Evolutionary conservation across 306 rosid genomes (phyloP).

Genomic region (Begonia fuchsioides): DNA sequence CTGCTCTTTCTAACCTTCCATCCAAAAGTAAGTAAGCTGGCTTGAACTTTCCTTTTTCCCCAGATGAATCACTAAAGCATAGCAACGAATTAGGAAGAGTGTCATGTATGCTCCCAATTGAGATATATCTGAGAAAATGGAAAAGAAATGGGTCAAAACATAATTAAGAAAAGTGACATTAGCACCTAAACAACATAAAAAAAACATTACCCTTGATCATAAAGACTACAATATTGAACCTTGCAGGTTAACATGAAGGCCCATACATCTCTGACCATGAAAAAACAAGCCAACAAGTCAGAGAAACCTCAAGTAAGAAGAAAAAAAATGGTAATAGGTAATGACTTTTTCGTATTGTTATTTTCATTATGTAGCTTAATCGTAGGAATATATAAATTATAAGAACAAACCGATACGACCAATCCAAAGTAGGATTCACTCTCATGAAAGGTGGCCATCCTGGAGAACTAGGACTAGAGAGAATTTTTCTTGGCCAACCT

Average conservation of each 20-base stretch:
- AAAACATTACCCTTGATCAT: constrained; percentile 83
- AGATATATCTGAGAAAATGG: constrained; percentile 59
- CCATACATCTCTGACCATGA: constrained; percentile 82
- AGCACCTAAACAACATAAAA: background rate
- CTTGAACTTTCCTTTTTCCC: constrained; percentile 32
- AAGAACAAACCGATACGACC: constrained; percentile 72
- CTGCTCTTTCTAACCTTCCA: constrained; percentile 94
- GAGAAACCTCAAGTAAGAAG: too few relatives aligned
- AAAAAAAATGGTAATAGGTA: too few relatives aligned
- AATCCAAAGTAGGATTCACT: constrained; percentile 93
- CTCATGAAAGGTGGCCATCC: constrained; percentile 99
- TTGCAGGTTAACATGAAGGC: constrained; percentile 80
- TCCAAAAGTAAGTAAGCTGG: constrained; percentile 88
- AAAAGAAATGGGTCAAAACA: background rate
- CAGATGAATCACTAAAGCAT: constrained; percentile 26
- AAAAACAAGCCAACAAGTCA: constrained; percentile 1
- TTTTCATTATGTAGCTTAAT: too few relatives aligned
- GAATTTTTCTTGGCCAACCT: constrained; percentile 91
- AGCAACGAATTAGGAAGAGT: constrained; percentile 80
- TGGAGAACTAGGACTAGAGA: constrained; percentile 79
- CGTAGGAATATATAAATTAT: background rate
- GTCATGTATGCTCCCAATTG: constrained; percentile 80
- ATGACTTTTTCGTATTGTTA: too few relatives aligned
- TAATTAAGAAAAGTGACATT: background rate
- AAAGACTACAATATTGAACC: constrained; percentile 82